phyloP scores from a whole-genome alignment of 2,329 filamentous ascomycete genomes.

The Sporothrix luriei region DNA sequence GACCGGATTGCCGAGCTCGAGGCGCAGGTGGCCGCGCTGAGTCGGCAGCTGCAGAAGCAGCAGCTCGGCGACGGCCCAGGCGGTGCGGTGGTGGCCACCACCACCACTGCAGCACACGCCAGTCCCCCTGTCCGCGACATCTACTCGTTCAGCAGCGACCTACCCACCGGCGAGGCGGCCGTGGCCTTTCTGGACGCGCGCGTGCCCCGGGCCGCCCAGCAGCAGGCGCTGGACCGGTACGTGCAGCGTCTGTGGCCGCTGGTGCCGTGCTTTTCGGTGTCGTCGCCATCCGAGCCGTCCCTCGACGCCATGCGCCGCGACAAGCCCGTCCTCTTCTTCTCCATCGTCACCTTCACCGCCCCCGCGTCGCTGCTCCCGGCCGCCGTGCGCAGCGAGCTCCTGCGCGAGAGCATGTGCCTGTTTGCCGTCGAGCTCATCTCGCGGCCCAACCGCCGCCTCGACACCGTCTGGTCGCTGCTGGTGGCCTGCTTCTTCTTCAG shows the following conservation, averaged over 20 bases:
- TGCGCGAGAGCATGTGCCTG: conserved; percentile 24
- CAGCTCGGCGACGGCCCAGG: neutral
- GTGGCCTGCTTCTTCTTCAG: conserved; percentile 22
- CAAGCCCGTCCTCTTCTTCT: conserved; percentile 9
- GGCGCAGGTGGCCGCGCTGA: conserved; percentile 24
- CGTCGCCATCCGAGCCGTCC: neutral
- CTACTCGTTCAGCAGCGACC: conserved; percentile 14
- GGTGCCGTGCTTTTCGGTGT: neutral
- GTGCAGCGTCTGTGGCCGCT: neutral
- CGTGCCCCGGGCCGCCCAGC: neutral
- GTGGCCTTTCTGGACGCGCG: conserved; percentile 24
- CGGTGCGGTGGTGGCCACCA: neutral
- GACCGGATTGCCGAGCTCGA: conserved; percentile 30
- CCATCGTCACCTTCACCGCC: conserved; percentile 17
- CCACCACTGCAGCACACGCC: neutral
- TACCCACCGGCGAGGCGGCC: conserved; percentile 6
- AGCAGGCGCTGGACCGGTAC: conserved; percentile 15
- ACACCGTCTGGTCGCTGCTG: conserved; percentile 26
- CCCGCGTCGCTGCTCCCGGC: neutral
- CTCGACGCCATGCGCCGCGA: conserved; percentile 17
- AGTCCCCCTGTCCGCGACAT: neutral
- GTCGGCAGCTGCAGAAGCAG: conserved; percentile 17
- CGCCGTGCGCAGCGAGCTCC: neutral
- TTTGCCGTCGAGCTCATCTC: conserved; percentile 25
- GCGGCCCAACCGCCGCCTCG: conserved; percentile 3